Conservation (phyloP, 2,329 filamentous ascomycete species). For the Monilinia fructicola region DNA sequence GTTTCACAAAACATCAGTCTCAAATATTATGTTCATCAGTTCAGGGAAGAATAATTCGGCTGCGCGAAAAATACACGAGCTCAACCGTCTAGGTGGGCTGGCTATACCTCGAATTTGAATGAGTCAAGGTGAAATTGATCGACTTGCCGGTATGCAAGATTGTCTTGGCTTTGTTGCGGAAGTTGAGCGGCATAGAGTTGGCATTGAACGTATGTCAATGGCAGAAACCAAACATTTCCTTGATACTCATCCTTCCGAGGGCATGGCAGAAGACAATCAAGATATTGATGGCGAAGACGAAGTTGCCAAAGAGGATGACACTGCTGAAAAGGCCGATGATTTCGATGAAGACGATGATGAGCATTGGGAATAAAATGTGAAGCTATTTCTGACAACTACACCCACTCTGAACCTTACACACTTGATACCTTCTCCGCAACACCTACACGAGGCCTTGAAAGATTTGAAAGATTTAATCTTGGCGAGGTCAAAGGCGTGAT, state of each 20-base stretch:
- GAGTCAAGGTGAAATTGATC: not conserved
- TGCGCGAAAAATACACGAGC: not conserved
- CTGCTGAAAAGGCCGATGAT: too few species aligned
- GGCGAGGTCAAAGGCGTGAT: too few species aligned
- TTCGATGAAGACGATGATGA: too few species aligned
- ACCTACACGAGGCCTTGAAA: too few species aligned
- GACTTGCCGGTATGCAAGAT: not conserved
- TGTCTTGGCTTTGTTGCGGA: not conserved
- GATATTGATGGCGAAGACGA: not conserved
- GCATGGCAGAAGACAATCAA: not conserved
- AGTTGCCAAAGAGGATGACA: not conserved
- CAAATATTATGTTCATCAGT: not conserved
- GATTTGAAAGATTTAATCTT: too few species aligned
- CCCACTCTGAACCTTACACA: too few species aligned
- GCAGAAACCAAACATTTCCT: not conserved
- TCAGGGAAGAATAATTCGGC: not conserved
- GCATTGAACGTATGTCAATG: not conserved
- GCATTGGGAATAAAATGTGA: too few species aligned
- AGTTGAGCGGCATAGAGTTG: not conserved
- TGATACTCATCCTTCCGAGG: not conserved
- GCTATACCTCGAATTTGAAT: not conserved
- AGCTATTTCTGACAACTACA: too few species aligned
- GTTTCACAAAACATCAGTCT: not conserved
- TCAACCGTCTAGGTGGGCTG: not conserved
- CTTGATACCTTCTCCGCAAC: too few species aligned